Conservation (phyloP, 2,329 filamentous ascomycete genomes). For the Fusarium sp. region DNA sequence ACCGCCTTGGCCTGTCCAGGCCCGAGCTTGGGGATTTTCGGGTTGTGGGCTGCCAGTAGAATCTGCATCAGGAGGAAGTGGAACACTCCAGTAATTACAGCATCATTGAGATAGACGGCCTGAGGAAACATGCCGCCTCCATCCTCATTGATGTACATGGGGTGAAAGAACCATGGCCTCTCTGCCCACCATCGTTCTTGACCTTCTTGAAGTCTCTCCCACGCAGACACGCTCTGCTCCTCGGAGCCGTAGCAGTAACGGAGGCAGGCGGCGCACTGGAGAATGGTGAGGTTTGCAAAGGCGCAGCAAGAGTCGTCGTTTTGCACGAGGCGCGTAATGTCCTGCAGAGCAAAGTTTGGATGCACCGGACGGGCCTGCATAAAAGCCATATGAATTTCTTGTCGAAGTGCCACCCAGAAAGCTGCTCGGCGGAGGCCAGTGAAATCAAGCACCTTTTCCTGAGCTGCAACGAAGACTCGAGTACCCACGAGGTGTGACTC, state of each 20-base stretch:
- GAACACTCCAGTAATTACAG: slow-evolving; percentile 44
- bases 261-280: slow-evolving; percentile 45
- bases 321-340: slow-evolving; percentile 35
- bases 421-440: slow-evolving; percentile 44
- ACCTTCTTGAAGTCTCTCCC: slow-evolving; percentile 36
- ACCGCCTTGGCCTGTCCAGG: slow-evolving; percentile 43
- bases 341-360: slow-evolving; percentile 42
- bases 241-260: slow-evolving; percentile 46
- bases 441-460: slow-evolving; percentile 44
- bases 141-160: slow-evolving; percentile 39
- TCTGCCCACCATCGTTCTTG: slow-evolving; percentile 46
- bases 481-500: slow-evolving; percentile 48
- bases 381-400: slow-evolving; percentile 49
- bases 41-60: slow-evolving; percentile 45
- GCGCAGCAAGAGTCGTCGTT: slow-evolving; percentile 42
- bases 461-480: slow-evolving; percentile 45
- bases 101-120: slow-evolving; percentile 44
- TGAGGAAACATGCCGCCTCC: slow-evolving; percentile 33
- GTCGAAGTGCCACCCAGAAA: slow-evolving; percentile 46
- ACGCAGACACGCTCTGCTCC: slow-evolving; percentile 40
- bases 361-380: slow-evolving; percentile 46
- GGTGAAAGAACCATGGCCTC: slow-evolving; percentile 45
- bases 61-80: slow-evolving; percentile 46
- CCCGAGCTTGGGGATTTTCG: slow-evolving; percentile 42
- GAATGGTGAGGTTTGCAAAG: slow-evolving; percentile 44